phyloP scores from a whole-genome alignment of 306 rosid genomes.

The Erythrophleum fordii region DNA sequence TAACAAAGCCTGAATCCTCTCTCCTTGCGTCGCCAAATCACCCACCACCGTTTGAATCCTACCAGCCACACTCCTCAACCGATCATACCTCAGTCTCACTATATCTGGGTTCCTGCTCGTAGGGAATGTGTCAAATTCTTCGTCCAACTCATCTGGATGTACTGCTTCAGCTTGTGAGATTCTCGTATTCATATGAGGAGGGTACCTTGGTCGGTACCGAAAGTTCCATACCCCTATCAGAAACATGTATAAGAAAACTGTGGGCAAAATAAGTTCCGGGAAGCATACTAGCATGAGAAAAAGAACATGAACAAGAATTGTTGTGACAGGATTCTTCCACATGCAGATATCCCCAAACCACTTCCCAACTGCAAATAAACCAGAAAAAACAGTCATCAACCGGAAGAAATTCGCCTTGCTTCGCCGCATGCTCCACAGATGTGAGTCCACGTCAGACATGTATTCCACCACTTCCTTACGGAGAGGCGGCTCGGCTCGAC shows the following conservation, averaged over 20 bases:
- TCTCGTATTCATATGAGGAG: conserved; percentile 62
- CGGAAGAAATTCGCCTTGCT: conserved; percentile 59
- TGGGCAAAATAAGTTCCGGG: conserved; percentile 58
- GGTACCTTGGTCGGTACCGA: conserved; percentile 59
- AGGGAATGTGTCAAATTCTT: conserved; percentile 64
- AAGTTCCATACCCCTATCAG: conserved; percentile 61
- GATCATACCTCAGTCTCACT: conserved; percentile 62
- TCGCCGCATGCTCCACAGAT: conserved; percentile 63
- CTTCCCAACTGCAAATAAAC: conserved; percentile 50
- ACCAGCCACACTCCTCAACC: conserved; percentile 58
- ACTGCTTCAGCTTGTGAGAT: conserved; percentile 55
- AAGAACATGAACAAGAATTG: conserved; percentile 56
- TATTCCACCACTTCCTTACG: conserved; percentile 59
- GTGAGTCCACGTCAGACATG: conserved; percentile 65
- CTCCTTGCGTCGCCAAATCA: conserved; percentile 64
- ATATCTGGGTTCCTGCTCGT: conserved; percentile 43
- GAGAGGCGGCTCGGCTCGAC: conserved; percentile 60
- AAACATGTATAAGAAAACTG: conserved; percentile 59
- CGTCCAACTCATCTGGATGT: conserved; percentile 62
- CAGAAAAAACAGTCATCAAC: conserved; percentile 56
- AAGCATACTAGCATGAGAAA: conserved; percentile 63
- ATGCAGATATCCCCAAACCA: conserved; percentile 57
- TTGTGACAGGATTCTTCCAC: conserved; percentile 62
- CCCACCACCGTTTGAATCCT: conserved; percentile 58
- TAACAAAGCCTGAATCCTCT: conserved; percentile 49